Percentiles rank a stretch among this genome's conserved stretches.
Conservation (phyloP, 2,329 filamentous ascomycete genomes). For the Aspergillus aculeatus region DNA sequence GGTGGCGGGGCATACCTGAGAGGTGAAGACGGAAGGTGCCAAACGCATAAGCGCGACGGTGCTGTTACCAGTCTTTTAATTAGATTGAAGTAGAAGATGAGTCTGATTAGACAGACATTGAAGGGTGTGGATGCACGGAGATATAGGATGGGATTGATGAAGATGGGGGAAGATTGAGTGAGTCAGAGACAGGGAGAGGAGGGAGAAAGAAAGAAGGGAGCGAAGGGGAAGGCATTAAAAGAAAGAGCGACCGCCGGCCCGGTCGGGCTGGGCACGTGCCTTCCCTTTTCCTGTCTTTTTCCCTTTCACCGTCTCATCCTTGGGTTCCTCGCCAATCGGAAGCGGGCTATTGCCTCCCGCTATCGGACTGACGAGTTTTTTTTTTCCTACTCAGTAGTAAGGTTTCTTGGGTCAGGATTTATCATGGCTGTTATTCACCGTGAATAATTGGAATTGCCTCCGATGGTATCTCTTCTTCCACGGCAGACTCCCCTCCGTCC, state of each 20-base stretch:
- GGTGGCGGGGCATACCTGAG: conserved; percentile 61
- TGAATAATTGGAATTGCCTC: conserved; percentile 1
- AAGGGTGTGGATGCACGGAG: background rate
- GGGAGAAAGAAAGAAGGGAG: conserved; percentile 10
- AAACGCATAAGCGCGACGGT: conserved; percentile 76
- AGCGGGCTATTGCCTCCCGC: conserved; percentile 12
- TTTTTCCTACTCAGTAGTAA: no score
- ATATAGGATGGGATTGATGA: conserved; percentile 5
- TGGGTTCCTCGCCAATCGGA: conserved; percentile 26
- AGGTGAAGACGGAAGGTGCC: conserved; percentile 80
- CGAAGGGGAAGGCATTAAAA: conserved; percentile 6
- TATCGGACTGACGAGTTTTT: conserved; percentile 16
- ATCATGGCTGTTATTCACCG: conserved; percentile 1
- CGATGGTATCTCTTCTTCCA: background rate
- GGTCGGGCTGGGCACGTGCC: conserved; percentile 28
- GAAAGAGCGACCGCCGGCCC: conserved; percentile 21
- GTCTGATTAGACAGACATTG: conserved; percentile 32
- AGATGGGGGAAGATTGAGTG: background rate
- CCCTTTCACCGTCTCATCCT: conserved; percentile 20
- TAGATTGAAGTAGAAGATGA: background rate
- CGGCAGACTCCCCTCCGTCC: background rate
- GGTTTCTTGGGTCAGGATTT: background rate
- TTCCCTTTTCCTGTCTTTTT: conserved; percentile 13
- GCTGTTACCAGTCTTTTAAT: conserved; percentile 37
- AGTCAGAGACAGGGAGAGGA: conserved; percentile 13